Evolutionary conservation across 2,329 filamentous ascomycete genomes (phyloP).

Genomic region (Podosphaera fusca): DNA sequence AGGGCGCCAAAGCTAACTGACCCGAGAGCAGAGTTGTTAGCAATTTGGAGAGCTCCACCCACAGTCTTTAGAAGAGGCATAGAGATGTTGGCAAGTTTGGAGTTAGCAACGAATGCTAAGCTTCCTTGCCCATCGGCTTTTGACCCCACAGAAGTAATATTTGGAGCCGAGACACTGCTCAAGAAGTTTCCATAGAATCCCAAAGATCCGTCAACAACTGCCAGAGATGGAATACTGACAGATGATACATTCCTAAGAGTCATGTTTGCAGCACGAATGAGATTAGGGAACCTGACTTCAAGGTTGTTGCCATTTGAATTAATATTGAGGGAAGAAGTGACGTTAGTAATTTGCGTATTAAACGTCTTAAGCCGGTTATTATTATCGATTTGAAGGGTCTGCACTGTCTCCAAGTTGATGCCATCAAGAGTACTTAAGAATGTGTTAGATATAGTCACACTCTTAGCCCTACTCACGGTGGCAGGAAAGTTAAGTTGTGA

Average conservation of each 20-base stretch:
- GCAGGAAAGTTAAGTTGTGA: conserved; percentile 32
- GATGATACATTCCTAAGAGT: conserved; percentile 59
- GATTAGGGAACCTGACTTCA: conserved; percentile 49
- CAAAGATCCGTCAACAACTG: conserved; percentile 52
- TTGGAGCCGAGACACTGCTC: conserved; percentile 34
- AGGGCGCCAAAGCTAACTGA: conserved; percentile 48
- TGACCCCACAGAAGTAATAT: conserved; percentile 40
- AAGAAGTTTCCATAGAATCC: conserved; percentile 65
- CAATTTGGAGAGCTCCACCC: conserved; percentile 60
- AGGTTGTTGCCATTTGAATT: conserved; percentile 59
- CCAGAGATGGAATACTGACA: conserved; percentile 50
- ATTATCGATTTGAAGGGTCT: conserved; percentile 66
- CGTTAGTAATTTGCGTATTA: conserved; percentile 54
- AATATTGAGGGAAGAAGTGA: conserved; percentile 48
- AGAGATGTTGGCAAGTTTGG: conserved; percentile 45
- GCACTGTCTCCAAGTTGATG: conserved; percentile 55
- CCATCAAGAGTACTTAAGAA: conserved; percentile 55
- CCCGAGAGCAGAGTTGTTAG: conserved; percentile 64
- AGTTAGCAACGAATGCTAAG: conserved; percentile 40
- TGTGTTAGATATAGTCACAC: conserved; percentile 66
- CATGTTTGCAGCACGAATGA: conserved; percentile 57
- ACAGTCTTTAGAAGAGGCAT: conserved; percentile 45
- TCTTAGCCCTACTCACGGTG: conserved; percentile 40
- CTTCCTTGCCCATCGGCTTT: conserved; percentile 20
- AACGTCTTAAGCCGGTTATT: conserved; percentile 60